A percentile compares a stretch with the other conserved stretches of the same genome.
phyloP scores from a whole-genome alignment of 1,284 basidiomycete genomes.

The Sphagnurus paluster region DNA sequence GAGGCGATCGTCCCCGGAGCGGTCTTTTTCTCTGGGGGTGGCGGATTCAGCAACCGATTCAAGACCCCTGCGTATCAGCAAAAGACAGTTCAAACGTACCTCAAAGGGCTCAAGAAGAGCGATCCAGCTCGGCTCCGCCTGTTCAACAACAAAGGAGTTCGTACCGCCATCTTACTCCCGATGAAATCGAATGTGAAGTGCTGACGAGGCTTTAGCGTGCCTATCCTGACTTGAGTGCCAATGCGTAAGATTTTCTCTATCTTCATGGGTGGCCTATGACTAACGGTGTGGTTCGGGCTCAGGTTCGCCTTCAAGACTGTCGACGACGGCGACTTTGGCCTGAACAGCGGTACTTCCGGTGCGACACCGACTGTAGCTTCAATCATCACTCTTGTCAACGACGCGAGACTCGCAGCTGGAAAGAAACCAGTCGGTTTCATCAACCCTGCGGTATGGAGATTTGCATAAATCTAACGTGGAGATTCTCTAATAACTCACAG shows the following conservation, averaged over 20 bases:
- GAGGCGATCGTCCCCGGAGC: constrained; percentile 35
- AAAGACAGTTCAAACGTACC: constrained; percentile 24
- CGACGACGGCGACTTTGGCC: constrained; percentile 30
- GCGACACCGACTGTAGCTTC: constrained; percentile 42
- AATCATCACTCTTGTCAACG: constrained; percentile 47
- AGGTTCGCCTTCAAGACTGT: constrained; percentile 26
- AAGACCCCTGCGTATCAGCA: constrained; percentile 37
- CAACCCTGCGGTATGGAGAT: constrained; percentile 36
- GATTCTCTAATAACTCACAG: constrained; percentile 17
- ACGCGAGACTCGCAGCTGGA: constrained; percentile 39
- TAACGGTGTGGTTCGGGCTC: constrained; percentile 31
- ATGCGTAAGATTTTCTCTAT: constrained; percentile 30
- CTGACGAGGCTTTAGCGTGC: constrained; percentile 33
- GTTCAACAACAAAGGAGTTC: constrained; percentile 31
- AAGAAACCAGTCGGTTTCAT: constrained; percentile 41
- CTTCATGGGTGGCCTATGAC: constrained; percentile 37
- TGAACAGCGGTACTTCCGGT: constrained; percentile 37
- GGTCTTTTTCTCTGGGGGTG: constrained; percentile 43
- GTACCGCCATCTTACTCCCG: neutral
- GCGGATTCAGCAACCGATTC: constrained; percentile 51
- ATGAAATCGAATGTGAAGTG: neutral
- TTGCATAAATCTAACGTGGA: neutral
- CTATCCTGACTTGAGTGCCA: constrained; percentile 48
- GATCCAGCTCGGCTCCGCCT: constrained; percentile 22
- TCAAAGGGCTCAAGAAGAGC: constrained; percentile 23